Percentiles rank a stretch among this genome's conserved stretches.
These are phyloP conservation scores for Pseudogymnoascus sp. DNA, from an alignment of 2,329 filamentous ascomycete genomes.

Conservation along the genomic window DNA sequence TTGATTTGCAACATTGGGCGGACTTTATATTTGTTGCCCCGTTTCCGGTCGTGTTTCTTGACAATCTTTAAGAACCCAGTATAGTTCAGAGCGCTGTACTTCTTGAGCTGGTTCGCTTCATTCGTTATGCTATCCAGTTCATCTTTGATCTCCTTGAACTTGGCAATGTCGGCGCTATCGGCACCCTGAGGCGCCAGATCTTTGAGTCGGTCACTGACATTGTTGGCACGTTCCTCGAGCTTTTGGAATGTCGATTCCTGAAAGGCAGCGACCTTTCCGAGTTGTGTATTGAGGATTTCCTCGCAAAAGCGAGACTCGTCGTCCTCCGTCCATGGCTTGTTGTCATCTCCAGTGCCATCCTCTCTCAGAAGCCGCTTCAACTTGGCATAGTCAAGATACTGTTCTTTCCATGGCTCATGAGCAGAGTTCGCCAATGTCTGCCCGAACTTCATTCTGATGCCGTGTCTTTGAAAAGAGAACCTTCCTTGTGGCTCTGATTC, in stretches of 20 bases:
- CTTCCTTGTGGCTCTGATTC: background rate
- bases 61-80: constrained; percentile 96
- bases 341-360: constrained; percentile 46
- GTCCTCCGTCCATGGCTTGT: constrained; percentile 76
- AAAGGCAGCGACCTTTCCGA: constrained; percentile 90
- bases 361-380: constrained; percentile 85
- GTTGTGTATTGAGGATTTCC: constrained; percentile 86
- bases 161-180: constrained; percentile 38
- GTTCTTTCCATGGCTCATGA: constrained; percentile 81
- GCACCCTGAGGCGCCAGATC: constrained; percentile 60
- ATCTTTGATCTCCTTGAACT: constrained; percentile 61
- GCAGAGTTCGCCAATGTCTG: constrained; percentile 72
- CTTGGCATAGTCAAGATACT: constrained; percentile 94
- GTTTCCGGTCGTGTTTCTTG: constrained; percentile 97
- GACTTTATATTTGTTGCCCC: constrained; percentile 78
- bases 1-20: constrained; percentile 86
- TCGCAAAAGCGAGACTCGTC: constrained; percentile 93
- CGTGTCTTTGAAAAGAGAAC: background rate
- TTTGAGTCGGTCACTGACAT: constrained; percentile 61
- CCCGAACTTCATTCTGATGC: constrained; percentile 74
- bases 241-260: constrained; percentile 66
- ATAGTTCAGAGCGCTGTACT: constrained; percentile 93
- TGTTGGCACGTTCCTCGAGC: constrained; percentile 46
- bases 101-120: constrained; percentile 87
- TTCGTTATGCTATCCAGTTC: constrained; percentile 84